Base-by-base conservation (phyloP, 2,329 filamentous ascomycete genomes). In the Ceratocystiopsis brevicomis region DNA sequence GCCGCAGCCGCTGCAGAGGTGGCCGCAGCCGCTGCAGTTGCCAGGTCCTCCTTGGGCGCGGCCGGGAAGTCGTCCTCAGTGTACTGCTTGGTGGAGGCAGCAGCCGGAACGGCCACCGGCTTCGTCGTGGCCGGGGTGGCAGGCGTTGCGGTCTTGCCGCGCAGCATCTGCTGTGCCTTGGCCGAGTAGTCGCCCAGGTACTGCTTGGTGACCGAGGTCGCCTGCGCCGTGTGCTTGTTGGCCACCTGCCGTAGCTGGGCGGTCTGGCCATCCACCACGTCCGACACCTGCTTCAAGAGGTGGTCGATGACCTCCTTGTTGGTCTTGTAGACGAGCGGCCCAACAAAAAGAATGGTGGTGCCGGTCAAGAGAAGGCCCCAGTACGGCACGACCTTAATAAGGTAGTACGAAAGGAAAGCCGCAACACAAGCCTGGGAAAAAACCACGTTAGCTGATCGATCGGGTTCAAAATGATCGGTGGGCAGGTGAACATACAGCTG, bases 301-400 rank as follows among this genome's bases (percentile, higher is more conserved):
- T 66, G 58, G 54, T 81, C 77, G 52, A 81, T 81, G 45, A 80
- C 59, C 61, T 81, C 76, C 63, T 79, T 67, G 68, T 81, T 81
- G 53, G 67, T 66, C 52, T 67, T 68, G 61, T 81, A 81, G 55
- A 79, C 53, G 42, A 81, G 65, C 30, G 77, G 77, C 13, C 63
- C 65, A 46, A 77, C 63, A 64, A 81, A 81, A 46, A 69, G 54
- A 41, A 73, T 57, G 13, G 72, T 72, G 46, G 72, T 73, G 49
- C 61, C 63, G 52, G 80, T 64, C 49, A 81, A 59, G 39, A 73
- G 64, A 49, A 81, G 69, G 34, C 73, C 76, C 77, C 77, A 81
- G 64, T 78, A 71, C 34, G 77, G 77, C 40, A 81, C 69, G 48
- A 81, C 63, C 66, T 80, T 81, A 59, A 78, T 69, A 36, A 81